Percentiles rank a stretch among this genome's conserved stretches.
phyloP scores from a whole-genome alignment of 73 alveolate species.

The Paramecium bursaria region DNA sequence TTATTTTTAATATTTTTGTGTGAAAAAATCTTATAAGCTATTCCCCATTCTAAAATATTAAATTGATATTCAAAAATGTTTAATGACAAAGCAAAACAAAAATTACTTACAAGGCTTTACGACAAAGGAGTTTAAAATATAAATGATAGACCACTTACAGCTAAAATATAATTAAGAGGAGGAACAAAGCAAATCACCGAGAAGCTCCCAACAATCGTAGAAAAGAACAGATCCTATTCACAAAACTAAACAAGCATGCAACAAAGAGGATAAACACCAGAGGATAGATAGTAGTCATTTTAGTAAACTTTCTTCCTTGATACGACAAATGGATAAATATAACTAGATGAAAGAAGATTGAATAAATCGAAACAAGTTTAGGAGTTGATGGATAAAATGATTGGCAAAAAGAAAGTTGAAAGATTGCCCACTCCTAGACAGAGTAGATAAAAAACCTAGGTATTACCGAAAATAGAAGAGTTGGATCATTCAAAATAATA shows the following conservation, averaged over 20 bases:
- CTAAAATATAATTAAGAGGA: conserved; percentile 25
- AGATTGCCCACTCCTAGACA: conserved; percentile 46
- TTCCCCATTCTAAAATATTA: no score
- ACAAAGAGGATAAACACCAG: conserved; percentile 16
- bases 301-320: neutral
- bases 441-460: conserved; percentile 1
- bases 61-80: no score
- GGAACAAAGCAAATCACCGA: conserved; percentile 18
- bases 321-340: conserved; percentile 13
- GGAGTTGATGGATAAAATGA: conserved; percentile 51
- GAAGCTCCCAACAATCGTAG: conserved; percentile 39
- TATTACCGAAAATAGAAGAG: neutral
- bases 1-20: no score
- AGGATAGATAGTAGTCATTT: neutral
- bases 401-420: conserved; percentile 44
- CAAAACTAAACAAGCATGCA: neutral
- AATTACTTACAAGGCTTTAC: conserved; percentile 29
- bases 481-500: conserved; percentile 5
- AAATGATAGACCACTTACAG: conserved; percentile 44
- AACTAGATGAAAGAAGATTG: conserved; percentile 43
- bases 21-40: no score
- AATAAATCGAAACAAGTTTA: conserved; percentile 17
- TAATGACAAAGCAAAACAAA: conserved; percentile 41
- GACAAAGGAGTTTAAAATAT: conserved; percentile 8
- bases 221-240: neutral